These are phyloP conservation scores for Kalmanozyma brasiliensis DNA, from an alignment of 1,284 basidiomycete genomes.

Conservation along the genomic window DNA sequence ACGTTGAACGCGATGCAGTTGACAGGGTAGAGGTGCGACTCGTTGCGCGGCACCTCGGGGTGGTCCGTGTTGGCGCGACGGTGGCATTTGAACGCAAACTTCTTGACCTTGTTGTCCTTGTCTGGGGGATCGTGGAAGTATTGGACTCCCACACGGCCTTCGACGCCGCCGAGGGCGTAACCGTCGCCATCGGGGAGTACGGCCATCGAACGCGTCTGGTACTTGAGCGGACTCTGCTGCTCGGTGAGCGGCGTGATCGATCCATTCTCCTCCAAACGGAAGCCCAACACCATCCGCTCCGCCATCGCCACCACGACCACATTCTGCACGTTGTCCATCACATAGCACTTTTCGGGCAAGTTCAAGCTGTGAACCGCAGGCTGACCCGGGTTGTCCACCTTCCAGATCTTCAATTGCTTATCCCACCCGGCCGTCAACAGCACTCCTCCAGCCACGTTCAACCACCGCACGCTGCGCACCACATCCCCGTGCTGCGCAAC, in stretches of 20 bases:
- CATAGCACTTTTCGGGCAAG: slow-evolving; percentile 88
- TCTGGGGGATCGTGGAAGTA: slow-evolving; percentile 71
- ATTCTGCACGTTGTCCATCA: slow-evolving; percentile 82
- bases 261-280: slow-evolving; percentile 78
- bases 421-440: slow-evolving; percentile 91
- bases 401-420: slow-evolving; percentile 77
- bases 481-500: slow-evolving; percentile 86
- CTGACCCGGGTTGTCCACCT: slow-evolving; percentile 55
- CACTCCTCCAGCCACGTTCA: slow-evolving; percentile 77
- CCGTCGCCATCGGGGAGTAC: slow-evolving; percentile 62
- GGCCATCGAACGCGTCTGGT: slow-evolving; percentile 81
- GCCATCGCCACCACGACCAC: slow-evolving; percentile 93
- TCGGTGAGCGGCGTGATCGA: slow-evolving; percentile 50
- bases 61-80: slow-evolving; percentile 79
- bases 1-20: slow-evolving; percentile 92
- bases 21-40: slow-evolving; percentile 81
- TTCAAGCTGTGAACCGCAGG: slow-evolving; percentile 63
- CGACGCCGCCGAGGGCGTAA: slow-evolving; percentile 86
- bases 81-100: slow-evolving; percentile 97
- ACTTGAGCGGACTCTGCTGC: slow-evolving; percentile 73
- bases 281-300: slow-evolving; percentile 87
- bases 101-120: slow-evolving; percentile 70
- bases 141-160: slow-evolving; percentile 96
- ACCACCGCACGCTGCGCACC: slow-evolving; percentile 80
- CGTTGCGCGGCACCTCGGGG: slow-evolving; percentile 56